phyloP scores from a whole-genome alignment of 768 basidiomycete genomes.

The Boletus sp. region DNA sequence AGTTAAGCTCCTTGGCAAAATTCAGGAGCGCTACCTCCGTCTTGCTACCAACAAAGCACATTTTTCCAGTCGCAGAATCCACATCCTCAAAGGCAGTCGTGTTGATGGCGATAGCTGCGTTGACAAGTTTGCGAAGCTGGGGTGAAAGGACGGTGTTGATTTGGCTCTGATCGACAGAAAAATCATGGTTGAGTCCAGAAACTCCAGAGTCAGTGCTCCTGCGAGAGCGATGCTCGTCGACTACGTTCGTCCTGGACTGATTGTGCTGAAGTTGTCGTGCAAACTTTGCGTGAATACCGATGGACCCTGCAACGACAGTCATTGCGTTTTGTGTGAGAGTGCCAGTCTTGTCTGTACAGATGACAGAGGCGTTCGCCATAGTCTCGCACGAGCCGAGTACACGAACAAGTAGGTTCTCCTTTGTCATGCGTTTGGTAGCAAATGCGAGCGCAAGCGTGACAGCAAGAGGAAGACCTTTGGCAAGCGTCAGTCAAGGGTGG shows the following conservation, averaged over 20 bases:
- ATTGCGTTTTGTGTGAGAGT: slow-evolving; percentile 95
- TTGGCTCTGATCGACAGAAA: slow-evolving; percentile 77
- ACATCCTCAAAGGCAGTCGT: slow-evolving; percentile 91
- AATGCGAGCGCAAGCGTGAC: slow-evolving; percentile 96
- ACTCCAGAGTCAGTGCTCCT: slow-evolving; percentile 29
- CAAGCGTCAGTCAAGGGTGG: not conserved
- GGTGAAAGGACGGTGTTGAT: slow-evolving; percentile 64
- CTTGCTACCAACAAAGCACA: slow-evolving; percentile 84
- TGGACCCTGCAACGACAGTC: slow-evolving; percentile 93
- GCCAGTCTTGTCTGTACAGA: slow-evolving; percentile 96
- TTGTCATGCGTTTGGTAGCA: slow-evolving; percentile 97
- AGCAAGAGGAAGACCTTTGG: slow-evolving; percentile 82
- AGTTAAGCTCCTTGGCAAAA: slow-evolving; percentile 78
- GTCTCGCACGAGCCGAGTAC: slow-evolving; percentile 97
- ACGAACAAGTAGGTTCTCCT: slow-evolving; percentile 91
- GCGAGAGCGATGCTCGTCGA: slow-evolving; percentile 41
- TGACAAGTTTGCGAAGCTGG: slow-evolving; percentile 63
- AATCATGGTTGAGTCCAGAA: slow-evolving; percentile 59
- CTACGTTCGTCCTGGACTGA: slow-evolving; percentile 65
- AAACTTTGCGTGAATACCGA: slow-evolving; percentile 94
- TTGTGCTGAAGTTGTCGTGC: slow-evolving; percentile 76
- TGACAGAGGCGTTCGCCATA: slow-evolving; percentile 96
- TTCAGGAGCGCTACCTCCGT: slow-evolving; percentile 90
- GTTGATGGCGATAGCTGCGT: slow-evolving; percentile 85
- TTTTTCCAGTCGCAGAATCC: slow-evolving; percentile 55